Evolutionary conservation across 1,139 yeast species (phyloP).

Genomic region (Taphrina flavorubra): DNA sequence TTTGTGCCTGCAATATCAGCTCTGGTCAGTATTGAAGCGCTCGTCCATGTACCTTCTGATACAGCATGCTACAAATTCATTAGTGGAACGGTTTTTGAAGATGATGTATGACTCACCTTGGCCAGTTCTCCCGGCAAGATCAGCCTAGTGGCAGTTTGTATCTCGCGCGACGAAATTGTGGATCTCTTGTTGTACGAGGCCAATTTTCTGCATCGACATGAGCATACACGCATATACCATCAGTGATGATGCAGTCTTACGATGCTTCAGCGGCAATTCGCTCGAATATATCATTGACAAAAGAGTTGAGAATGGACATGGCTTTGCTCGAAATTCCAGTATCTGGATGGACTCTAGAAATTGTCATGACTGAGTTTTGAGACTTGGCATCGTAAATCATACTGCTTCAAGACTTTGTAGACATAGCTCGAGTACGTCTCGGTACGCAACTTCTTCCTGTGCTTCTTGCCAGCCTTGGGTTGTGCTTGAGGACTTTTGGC

Average conservation of each 20-base stretch:
- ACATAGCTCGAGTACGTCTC: slow-evolving; percentile 98
- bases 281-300: slow-evolving; percentile 85
- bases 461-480: slow-evolving; percentile 88
- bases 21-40: background rate
- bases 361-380: background rate
- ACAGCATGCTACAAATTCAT: slow-evolving; percentile 69
- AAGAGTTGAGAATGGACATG: slow-evolving; percentile 98
- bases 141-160: slow-evolving; percentile 98
- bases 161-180: slow-evolving; percentile 98
- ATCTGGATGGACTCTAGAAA: slow-evolving; percentile 67
- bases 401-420: slow-evolving; percentile 93
- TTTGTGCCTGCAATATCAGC: slow-evolving; percentile 65
- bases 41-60: slow-evolving; percentile 65
- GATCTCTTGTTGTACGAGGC: slow-evolving; percentile 99
- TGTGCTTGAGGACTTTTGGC: slow-evolving; percentile 82
- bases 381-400: no score
- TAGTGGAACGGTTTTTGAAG: background rate
- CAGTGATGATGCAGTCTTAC: slow-evolving; percentile 53
- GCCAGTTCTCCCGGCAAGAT: slow-evolving; percentile 99
- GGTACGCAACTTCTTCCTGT: slow-evolving; percentile 95
- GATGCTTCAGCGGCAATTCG: slow-evolving; percentile 98
- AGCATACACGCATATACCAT: background rate
- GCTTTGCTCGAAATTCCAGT: slow-evolving; percentile 99
- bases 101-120: slow-evolving; percentile 52
- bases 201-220: slow-evolving; percentile 59